phyloP scores from a whole-genome alignment of 1,284 basidiomycete species.

The Hemileia vastatrix region DNA sequence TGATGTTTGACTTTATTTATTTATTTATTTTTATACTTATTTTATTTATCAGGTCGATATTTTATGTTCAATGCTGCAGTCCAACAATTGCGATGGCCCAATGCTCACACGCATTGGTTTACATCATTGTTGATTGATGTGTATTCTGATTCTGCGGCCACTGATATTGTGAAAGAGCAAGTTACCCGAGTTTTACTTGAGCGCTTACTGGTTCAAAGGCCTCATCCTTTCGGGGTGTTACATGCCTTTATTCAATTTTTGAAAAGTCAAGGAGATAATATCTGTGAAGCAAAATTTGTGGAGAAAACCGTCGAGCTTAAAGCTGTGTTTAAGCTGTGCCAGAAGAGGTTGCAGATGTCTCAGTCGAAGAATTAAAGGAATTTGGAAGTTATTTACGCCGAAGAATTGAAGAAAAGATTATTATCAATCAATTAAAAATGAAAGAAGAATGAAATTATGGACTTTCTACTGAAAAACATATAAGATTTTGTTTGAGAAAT shows the following conservation, averaged over 20 bases:
- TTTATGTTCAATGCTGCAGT: constrained; percentile 80
- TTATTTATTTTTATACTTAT: neutral
- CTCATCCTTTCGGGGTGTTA: constrained; percentile 94
- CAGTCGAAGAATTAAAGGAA: too few relatives aligned
- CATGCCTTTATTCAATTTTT: constrained; percentile 87
- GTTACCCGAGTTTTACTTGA: constrained; percentile 85
- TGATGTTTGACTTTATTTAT: neutral
- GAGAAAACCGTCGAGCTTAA: too few relatives aligned
- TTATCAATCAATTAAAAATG: too few relatives aligned
- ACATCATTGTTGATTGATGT: constrained; percentile 75
- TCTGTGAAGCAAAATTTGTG: too few relatives aligned
- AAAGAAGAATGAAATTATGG: too few relatives aligned
- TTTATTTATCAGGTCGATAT: constrained; percentile 53
- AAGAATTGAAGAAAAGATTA: too few relatives aligned
- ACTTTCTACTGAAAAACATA: too few relatives aligned
- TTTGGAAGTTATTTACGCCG: too few relatives aligned
- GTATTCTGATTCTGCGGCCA: constrained; percentile 60
- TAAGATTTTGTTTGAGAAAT: too few relatives aligned
- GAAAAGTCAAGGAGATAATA: too few relatives aligned
- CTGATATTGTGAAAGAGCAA: constrained; percentile 73
- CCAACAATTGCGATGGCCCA: constrained; percentile 87
- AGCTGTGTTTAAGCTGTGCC: too few relatives aligned
- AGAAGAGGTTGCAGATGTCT: too few relatives aligned
- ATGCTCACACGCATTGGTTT: constrained; percentile 74
- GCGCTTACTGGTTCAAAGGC: constrained; percentile 81